phyloP scores from a whole-genome alignment of 306 rosid genomes.

The Malus domestica region ASM211411v1 NC_041796.1:6969501-6970000 shows the following conservation, averaged over 20 bases:
- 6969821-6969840: slow-evolving; percentile 2
- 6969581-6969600: not conserved
- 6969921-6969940: not conserved
- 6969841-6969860: not conserved
- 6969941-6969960: not conserved
- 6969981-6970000: not conserved
- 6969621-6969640: slow-evolving; percentile 82
- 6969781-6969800: slow-evolving; percentile 30
- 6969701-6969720: slow-evolving; percentile 97
- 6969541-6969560: not conserved
- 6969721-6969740: slow-evolving; percentile 75
- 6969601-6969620: slow-evolving; percentile 15
- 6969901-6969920: not conserved
- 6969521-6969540: not conserved
- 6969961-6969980: not conserved
- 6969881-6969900: not conserved
- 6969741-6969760: slow-evolving; percentile 85
- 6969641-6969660: slow-evolving; percentile 91
- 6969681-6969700: slow-evolving; percentile 96
- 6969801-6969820: slow-evolving; percentile 47
- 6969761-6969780: slow-evolving; percentile 87
- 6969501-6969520: not conserved
- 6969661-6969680: slow-evolving; percentile 84
- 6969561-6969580: not conserved
- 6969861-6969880: not conserved